Base-by-base conservation (phyloP, 805 yeast species). In the Debaryomyces tyrocola region DNA sequence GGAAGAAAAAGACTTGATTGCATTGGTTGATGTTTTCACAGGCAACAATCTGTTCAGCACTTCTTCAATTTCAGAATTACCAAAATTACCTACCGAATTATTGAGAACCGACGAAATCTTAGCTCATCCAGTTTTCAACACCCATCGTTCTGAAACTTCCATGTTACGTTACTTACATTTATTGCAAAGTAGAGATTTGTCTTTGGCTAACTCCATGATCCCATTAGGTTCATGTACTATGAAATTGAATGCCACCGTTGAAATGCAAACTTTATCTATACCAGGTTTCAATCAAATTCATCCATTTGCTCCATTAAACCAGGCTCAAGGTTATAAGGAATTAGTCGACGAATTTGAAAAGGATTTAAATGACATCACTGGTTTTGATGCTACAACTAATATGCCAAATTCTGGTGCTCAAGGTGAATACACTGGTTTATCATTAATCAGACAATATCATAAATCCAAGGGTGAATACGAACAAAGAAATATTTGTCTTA, bases 361-460 rank as follows among this genome's bases (percentile, higher is more conserved):
- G 33, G 98, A 94, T 67, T 75, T 94, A 55, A 87, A 91, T 46
- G 89, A 87, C 53, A 91, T 94, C 53, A 92, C 99, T 9, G 98
- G 98, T 0, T 90, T 94, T 60, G 88, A 84, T 50, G 92, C 88
- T 35, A 85, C 96, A 17, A 87, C 97, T 2, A 73, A 89, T 49
- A 95, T 90, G 84, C 99, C 99, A 52, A 94, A 94, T 65, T 89
- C 97, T 34, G 99, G 99, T 55, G 98, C 99, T 34, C 97, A 92
- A 69, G 99, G 99, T 67, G 99, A 94, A 69, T 94, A 87, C 70
- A 82, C 98, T 12, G 99, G 99, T 24, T 75, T 94, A 49, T 81
- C 95, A 49, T 90, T 90, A 38, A 92, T 94, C 55, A 79, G 83
- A 55, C 80, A 86, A 33, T 94, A 88, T 64, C 80, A 87, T 55